Evolutionary conservation across 169 alveolate species (phyloP).

Genomic region (Eimeria maxima): DNA sequence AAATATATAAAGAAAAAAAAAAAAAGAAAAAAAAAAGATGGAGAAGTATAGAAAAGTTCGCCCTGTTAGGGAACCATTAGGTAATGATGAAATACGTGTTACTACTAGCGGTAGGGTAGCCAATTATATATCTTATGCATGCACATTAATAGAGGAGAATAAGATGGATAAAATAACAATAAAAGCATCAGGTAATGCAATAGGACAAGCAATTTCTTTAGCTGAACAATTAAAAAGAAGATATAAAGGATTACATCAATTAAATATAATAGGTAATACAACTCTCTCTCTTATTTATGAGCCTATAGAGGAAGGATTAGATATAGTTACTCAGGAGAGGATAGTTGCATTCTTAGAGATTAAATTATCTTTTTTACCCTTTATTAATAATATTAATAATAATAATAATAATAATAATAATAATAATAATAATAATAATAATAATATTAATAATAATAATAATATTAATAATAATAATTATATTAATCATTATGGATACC

Average conservation of each 20-base stretch:
- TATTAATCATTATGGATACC: too few relatives aligned
- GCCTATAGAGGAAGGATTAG: constrained; percentile 91
- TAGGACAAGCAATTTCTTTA: constrained; percentile 90
- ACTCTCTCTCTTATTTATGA: constrained; percentile 89
- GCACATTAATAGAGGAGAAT: constrained; percentile 88
- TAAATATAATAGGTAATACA: constrained; percentile 88
- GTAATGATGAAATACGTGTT: constrained; percentile 92
- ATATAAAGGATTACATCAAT: constrained; percentile 92
- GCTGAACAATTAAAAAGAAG: constrained; percentile 93
- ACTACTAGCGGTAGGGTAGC: constrained; percentile 91
- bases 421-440: too few relatives aligned
- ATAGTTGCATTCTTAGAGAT: constrained; percentile 90
- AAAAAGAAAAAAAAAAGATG: constrained; percentile 26
- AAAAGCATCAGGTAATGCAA: constrained; percentile 95
- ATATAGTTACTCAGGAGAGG: constrained; percentile 88
- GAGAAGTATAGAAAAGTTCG: constrained; percentile 86
- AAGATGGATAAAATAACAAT: constrained; percentile 88
- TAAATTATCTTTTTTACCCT: constrained; percentile 86
- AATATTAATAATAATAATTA: too few relatives aligned
- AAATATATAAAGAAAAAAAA: neutral
- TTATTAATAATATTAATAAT: constrained; percentile 85
- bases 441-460: too few relatives aligned
- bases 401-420: too few relatives aligned
- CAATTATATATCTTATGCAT: constrained; percentile 92
- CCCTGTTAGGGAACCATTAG: constrained; percentile 88